Evolutionary conservation across 2,329 filamentous ascomycete genomes (phyloP).

Genomic region (Fusarium tuaranense): DNA sequence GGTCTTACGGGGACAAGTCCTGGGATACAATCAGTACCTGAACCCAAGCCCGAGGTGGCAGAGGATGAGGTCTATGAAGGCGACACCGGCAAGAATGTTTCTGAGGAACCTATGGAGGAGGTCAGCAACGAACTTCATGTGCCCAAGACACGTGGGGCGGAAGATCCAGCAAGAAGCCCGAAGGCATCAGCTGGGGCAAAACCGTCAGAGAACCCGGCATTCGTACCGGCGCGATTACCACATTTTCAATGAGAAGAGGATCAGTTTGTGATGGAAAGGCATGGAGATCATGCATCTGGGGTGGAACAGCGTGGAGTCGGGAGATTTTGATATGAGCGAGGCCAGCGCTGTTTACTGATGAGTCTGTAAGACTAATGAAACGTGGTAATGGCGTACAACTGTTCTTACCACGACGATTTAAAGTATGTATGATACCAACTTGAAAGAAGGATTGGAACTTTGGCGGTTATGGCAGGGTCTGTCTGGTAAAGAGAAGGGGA

Average conservation of each 20-base stretch:
- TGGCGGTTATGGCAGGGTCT: background rate
- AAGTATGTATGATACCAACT: slow-evolving; percentile 44
- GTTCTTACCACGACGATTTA: slow-evolving; percentile 24
- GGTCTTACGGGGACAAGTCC: slow-evolving; percentile 54
- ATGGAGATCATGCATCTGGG: background rate
- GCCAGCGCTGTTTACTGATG: background rate
- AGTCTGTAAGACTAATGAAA: slow-evolving; percentile 34
- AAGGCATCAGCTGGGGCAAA: slow-evolving; percentile 12
- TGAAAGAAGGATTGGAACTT: slow-evolving; percentile 24
- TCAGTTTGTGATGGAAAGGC: background rate
- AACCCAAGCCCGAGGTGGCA: slow-evolving; percentile 45
- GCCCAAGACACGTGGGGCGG: slow-evolving; percentile 3
- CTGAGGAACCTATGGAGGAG: slow-evolving; percentile 25
- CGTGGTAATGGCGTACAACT: slow-evolving; percentile 11
- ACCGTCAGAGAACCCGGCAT: slow-evolving; percentile 47
- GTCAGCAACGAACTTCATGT: slow-evolving; percentile 1
- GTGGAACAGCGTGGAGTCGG: background rate
- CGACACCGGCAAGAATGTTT: slow-evolving; percentile 17
- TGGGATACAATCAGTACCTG: slow-evolving; percentile 13
- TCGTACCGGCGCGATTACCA: slow-evolving; percentile 70
- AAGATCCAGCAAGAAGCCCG: slow-evolving; percentile 45
- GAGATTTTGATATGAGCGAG: background rate
- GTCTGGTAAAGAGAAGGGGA: background rate
- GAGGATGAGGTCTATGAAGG: slow-evolving; percentile 48
- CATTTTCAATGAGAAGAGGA: slow-evolving; percentile 58